Percentiles rank a stretch among this genome's conserved stretches.
Conservation (phyloP, 2,329 filamentous ascomycete genomes). For the Claviceps africana region DNA sequence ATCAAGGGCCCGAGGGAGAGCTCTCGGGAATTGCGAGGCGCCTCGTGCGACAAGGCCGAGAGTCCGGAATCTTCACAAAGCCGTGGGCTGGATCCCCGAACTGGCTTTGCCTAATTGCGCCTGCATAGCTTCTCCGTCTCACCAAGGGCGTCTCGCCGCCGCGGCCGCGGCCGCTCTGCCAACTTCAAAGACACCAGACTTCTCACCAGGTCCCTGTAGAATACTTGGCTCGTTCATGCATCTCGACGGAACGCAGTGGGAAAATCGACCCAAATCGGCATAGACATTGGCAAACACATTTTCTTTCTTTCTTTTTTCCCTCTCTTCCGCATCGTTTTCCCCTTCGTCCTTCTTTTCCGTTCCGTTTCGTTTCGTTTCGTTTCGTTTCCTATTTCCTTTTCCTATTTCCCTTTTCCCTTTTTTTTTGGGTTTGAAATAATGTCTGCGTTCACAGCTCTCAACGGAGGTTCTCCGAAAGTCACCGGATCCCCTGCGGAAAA, state of each 20-base stretch:
- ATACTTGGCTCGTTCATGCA: background rate
- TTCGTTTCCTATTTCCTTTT: too few relatives aligned
- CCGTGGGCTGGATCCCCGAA: conserved; percentile 6
- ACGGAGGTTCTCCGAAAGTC: conserved; percentile 33
- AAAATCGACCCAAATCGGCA: background rate
- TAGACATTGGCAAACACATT: background rate
- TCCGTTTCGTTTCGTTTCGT: too few relatives aligned
- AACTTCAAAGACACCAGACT: background rate
- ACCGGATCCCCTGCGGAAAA: conserved; percentile 20
- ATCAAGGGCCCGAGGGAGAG: background rate
- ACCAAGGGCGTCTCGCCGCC: conserved; percentile 3
- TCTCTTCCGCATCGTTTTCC: too few relatives aligned
- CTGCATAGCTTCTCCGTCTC: conserved; percentile 7
- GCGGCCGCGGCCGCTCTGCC: background rate
- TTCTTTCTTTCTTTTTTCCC: background rate
- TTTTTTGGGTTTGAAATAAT: conserved; percentile 16
- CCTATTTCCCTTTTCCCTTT: too few relatives aligned
- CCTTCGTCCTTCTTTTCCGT: too few relatives aligned
- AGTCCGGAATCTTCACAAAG: background rate
- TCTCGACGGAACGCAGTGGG: background rate
- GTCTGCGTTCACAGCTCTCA: conserved; percentile 39
- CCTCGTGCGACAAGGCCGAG: background rate
- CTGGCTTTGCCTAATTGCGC: background rate
- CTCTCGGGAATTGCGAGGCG: background rate
- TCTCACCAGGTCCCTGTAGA: background rate